Base-by-base conservation (phyloP, 2,329 filamentous ascomycete genomes). In the Emergomyces orientalis region DNA sequence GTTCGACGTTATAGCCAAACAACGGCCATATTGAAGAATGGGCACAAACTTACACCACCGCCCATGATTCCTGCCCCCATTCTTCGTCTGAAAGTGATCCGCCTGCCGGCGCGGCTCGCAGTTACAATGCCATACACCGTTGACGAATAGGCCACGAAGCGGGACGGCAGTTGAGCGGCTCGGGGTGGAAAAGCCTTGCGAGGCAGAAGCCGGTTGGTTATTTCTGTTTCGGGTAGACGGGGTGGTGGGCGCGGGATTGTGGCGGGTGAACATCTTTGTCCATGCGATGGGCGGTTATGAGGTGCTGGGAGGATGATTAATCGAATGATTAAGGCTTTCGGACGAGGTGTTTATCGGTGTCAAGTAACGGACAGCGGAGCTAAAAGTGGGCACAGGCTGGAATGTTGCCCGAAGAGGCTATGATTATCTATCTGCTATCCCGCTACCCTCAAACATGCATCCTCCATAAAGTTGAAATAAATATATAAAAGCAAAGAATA, bases 1-100 rank as follows among this genome's bases (percentile, higher is more conserved):
- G 7, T n/a, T n/a, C n/a, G n/a, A n/a, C n/a, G n/a, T n/a, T n/a
- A n/a, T n/a, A n/a, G 3, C 14, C 41, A 43, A 43, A 43, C 17
- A 43, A 19, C 19, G 41, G 17, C n/a, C 19, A 45, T n/a, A 52
- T 17, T 25, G 17, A 61, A 34, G 39, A 52, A 45, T 57, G 32
- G 19, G 51, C 5, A n/a, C 8, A 27, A 5, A 70, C 74, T 59
- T 73, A 79, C 78, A 84, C 78, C 79, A 83, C 67, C 78, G 73
- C 13, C 83, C 83, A 63, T 84, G 76, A 66, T 86, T 86, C 54
- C 72, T 72, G 13, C 80, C 79, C 37, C 80, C 78, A 65, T 86
- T 87, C 70, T 83, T 85, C 1, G 81, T 80, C 67, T 84, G 78
- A 64, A 84, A 81, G 60, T 80, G 81, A 32, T 78, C 75, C 2